Conservation (phyloP, 495 filamentous ascomycete genomes). For the Margaritispora aquatica region DNA sequence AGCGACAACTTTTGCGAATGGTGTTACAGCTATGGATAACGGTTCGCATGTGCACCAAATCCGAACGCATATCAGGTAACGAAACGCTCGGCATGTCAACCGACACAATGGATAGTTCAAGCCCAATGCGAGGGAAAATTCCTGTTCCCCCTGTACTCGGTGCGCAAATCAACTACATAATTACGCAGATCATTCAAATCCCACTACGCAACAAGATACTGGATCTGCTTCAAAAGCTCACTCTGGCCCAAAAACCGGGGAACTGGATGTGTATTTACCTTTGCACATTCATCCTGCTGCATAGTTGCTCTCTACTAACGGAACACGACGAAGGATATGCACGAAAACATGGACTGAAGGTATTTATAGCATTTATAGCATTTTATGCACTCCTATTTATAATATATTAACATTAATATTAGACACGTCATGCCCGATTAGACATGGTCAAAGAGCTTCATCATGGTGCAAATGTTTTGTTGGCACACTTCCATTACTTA, state of each 20-base stretch:
- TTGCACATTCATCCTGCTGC: slow-evolving; percentile 50
- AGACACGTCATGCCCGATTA: slow-evolving; percentile 42
- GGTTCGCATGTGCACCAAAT: slow-evolving; percentile 48
- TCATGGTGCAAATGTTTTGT: slow-evolving; percentile 47
- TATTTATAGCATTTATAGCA: slow-evolving; percentile 24
- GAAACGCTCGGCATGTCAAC: slow-evolving; percentile 47
- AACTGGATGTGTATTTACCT: slow-evolving; percentile 54
- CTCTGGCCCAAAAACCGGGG: slow-evolving; percentile 43
- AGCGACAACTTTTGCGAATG: slow-evolving; percentile 37
- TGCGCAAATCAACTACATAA: slow-evolving; percentile 50
- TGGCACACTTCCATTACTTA: slow-evolving; percentile 54
- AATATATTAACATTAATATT: slow-evolving; percentile 26
- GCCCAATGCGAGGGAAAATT: slow-evolving; percentile 43
- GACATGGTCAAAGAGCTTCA: slow-evolving; percentile 47
- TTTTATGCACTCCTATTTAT: neutral
- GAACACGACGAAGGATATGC: slow-evolving; percentile 51
- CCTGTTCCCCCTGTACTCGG: slow-evolving; percentile 55
- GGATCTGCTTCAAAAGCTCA: slow-evolving; percentile 49
- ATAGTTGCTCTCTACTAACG: slow-evolving; percentile 51
- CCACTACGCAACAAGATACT: slow-evolving; percentile 47
- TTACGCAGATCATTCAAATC: slow-evolving; percentile 42
- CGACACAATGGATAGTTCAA: slow-evolving; percentile 42
- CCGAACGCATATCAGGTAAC: slow-evolving; percentile 46
- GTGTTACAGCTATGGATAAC: slow-evolving; percentile 52
- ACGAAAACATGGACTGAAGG: slow-evolving; percentile 43